Evolutionary conservation across 2,329 filamentous ascomycete genomes (phyloP).

Genomic region (Cytospora schulzeri): DNA sequence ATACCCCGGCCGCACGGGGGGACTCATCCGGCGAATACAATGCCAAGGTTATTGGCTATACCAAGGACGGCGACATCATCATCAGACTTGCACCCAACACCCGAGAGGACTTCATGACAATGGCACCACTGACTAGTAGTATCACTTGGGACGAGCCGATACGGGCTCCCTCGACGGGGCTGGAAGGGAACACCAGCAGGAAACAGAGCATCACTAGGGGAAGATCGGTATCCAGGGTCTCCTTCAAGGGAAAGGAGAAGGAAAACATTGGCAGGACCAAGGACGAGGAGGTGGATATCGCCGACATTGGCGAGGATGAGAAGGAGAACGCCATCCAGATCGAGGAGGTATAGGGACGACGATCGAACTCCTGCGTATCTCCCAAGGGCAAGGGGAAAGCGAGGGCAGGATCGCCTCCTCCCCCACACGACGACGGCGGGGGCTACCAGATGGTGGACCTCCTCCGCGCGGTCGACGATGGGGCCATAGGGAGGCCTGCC

Average conservation of each 20-base stretch:
- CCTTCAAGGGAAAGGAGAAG: constrained; percentile 30
- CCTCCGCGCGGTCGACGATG: neutral
- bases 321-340: neutral
- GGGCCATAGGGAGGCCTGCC: neutral
- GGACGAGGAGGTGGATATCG: neutral
- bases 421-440: neutral
- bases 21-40: constrained; percentile 21
- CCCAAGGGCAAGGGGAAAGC: neutral
- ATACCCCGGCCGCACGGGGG: neutral
- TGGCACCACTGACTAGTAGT: neutral
- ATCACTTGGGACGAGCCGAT: constrained; percentile 24
- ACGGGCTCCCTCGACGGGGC: neutral
- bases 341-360: neutral
- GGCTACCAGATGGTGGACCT: neutral
- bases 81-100: constrained; percentile 20
- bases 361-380: neutral
- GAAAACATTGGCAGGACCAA: constrained; percentile 15
- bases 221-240: constrained; percentile 13
- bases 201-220: constrained; percentile 12
- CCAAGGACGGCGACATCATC: constrained; percentile 26
- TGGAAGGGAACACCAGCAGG: constrained; percentile 7
- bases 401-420: neutral
- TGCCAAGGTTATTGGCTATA: constrained; percentile 26
- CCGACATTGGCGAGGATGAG: neutral
- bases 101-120: constrained; percentile 13